Evolutionary conservation across 2,329 filamentous ascomycete genomes (phyloP).

Genomic region (Aspergillus novofumigatus): DNA sequence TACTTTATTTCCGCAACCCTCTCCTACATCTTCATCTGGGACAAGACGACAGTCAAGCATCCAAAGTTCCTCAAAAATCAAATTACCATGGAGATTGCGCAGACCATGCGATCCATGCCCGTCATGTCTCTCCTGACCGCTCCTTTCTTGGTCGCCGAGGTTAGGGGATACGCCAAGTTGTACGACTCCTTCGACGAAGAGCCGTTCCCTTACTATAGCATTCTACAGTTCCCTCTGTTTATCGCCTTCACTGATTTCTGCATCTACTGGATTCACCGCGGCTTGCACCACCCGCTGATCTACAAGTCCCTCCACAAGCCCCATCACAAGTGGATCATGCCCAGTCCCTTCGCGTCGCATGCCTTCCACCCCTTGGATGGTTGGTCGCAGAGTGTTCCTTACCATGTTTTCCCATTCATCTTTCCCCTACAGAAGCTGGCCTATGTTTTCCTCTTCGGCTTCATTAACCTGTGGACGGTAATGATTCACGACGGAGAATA

Average conservation of each 20-base stretch:
- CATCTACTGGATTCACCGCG: conserved; percentile 90
- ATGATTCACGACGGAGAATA: conserved; percentile 96
- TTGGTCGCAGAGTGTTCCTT: conserved; percentile 81
- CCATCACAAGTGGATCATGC: conserved; percentile 99
- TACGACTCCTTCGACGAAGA: conserved; percentile 77
- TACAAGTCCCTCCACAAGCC: conserved; percentile 94
- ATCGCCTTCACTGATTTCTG: conserved; percentile 81
- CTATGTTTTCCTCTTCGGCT: conserved; percentile 79
- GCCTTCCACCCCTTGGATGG: conserved; percentile 95
- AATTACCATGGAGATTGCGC: conserved; percentile 76
- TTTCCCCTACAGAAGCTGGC: conserved; percentile 90
- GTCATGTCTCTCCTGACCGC: conserved; percentile 77
- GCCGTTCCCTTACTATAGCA: conserved; percentile 73
- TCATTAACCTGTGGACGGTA: conserved; percentile 96
- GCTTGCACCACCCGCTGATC: conserved; percentile 70
- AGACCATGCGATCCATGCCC: conserved; percentile 73
- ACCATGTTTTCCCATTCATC: conserved; percentile 88
- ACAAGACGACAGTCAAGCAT: conserved; percentile 82
- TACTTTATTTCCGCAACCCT: conserved; percentile 82
- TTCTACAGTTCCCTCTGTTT: conserved; percentile 82
- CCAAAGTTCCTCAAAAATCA: conserved; percentile 96
- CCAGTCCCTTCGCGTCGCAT: conserved; percentile 84
- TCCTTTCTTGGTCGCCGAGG: conserved; percentile 76
- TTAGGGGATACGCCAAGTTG: conserved; percentile 78
- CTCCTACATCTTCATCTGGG: conserved; percentile 86